Percentiles rank a stretch among this genome's conserved stretches.
Conservation (phyloP, 2,329 filamentous ascomycete species). For the Pseudogymnoascus pannorum region DNA sequence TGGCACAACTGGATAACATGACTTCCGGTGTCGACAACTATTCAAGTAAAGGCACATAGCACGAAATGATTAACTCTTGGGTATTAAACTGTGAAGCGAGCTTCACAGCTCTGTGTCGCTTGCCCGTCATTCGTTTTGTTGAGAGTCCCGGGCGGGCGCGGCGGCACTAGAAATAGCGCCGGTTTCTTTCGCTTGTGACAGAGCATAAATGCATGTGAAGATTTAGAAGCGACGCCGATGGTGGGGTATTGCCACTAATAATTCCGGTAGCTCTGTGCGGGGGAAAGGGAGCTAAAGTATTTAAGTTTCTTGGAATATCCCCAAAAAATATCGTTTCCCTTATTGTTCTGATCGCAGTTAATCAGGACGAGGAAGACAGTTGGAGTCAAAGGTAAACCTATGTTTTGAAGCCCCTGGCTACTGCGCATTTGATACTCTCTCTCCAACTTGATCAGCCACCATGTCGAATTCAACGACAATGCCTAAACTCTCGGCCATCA, state of each 20-base stretch:
- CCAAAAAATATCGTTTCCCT: background rate
- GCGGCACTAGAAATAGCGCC: background rate
- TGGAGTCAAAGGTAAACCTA: background rate
- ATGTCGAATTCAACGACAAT: conserved; percentile 10
- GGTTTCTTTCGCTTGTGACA: background rate
- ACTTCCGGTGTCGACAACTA: background rate
- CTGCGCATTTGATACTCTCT: background rate
- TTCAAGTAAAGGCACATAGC: background rate
- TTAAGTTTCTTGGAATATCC: background rate
- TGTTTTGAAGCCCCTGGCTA: background rate
- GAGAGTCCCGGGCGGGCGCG: background rate
- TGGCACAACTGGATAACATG: too few species aligned
- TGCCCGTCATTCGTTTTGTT: too few species aligned
- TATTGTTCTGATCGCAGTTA: background rate
- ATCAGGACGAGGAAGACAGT: background rate
- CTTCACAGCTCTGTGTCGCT: background rate
- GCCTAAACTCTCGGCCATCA: background rate
- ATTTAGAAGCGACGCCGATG: background rate
- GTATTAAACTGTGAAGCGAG: background rate
- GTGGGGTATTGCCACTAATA: background rate
- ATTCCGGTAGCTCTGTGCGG: background rate
- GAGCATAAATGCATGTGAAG: background rate
- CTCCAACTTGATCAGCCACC: background rate
- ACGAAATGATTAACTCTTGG: background rate
- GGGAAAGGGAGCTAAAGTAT: background rate